Percentiles rank a stretch among this genome's conserved stretches.
These are phyloP conservation scores for Ganoderma meredithae DNA, from an alignment of 1,284 basidiomycete genomes.

Conservation along the genomic window DNA sequence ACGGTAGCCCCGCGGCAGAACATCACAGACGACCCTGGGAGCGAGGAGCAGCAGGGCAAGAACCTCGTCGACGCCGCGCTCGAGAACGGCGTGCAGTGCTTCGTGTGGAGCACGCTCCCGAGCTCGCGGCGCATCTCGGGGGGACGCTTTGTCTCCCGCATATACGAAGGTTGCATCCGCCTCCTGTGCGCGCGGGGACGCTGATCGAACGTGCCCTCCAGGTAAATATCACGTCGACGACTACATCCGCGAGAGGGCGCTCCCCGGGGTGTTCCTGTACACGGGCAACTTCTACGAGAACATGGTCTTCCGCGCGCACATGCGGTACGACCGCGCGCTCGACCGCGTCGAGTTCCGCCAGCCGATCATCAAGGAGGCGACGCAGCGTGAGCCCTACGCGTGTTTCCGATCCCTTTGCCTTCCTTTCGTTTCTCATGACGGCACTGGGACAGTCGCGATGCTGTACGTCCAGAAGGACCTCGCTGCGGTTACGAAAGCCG, in stretches of 20 bases:
- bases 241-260: slow-evolving; percentile 30
- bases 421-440: neutral
- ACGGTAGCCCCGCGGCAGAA: slow-evolving; percentile 24
- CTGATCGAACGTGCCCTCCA: neutral
- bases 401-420: neutral
- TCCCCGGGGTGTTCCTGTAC: slow-evolving; percentile 30
- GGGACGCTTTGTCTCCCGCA: slow-evolving; percentile 35
- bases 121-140: slow-evolving; percentile 35
- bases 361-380: slow-evolving; percentile 34
- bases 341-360: slow-evolving; percentile 36
- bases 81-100: slow-evolving; percentile 25
- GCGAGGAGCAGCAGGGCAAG: slow-evolving; percentile 34
- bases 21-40: slow-evolving; percentile 36
- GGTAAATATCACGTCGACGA: slow-evolving; percentile 37
- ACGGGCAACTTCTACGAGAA: slow-evolving; percentile 40
- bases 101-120: slow-evolving; percentile 38
- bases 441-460: slow-evolving; percentile 32
- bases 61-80: slow-evolving; percentile 24
- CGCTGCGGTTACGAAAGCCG: slow-evolving; percentile 32
- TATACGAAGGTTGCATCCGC: slow-evolving; percentile 29
- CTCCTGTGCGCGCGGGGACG: neutral
- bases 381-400: slow-evolving; percentile 21
- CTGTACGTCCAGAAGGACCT: slow-evolving; percentile 37
- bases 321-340: slow-evolving; percentile 31
- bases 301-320: slow-evolving; percentile 35